A percentile compares a stretch with the other conserved stretches of the same genome.
phyloP scores from a whole-genome alignment of 352 stramenopile genomes.

The Phytopythium ostracodes region DNA sequence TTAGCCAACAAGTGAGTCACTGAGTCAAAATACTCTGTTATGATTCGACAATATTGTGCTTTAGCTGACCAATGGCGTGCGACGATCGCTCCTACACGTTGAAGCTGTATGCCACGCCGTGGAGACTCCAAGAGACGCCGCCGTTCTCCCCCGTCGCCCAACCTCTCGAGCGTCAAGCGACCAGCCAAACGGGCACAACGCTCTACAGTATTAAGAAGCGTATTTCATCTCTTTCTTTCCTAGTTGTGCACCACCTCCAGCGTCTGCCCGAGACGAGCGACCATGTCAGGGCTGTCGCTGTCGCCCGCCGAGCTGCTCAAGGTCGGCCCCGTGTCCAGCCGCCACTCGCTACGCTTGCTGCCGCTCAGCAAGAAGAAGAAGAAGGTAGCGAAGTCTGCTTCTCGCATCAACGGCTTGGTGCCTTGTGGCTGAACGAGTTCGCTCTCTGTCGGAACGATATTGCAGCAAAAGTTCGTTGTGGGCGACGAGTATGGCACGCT shows the following conservation, averaged over 20 bases:
- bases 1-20: not conserved
- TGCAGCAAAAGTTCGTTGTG: constrained; percentile 86
- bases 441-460: not conserved
- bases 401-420: not conserved
- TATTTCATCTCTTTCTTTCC: not conserved
- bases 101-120: not conserved
- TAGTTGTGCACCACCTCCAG: not conserved
- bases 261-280: not conserved
- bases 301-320: constrained; percentile 77
- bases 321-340: constrained; percentile 69
- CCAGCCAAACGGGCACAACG: not conserved
- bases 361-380: constrained; percentile 87
- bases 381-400: constrained; percentile 29
- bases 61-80: not conserved
- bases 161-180: not conserved
- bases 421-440: not conserved
- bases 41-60: not conserved
- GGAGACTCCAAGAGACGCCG: not conserved
- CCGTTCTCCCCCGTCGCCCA: not conserved
- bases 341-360: constrained; percentile 71
- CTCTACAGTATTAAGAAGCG: not conserved
- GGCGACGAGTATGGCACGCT: constrained; percentile 80
- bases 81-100: not conserved
- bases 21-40: not conserved
- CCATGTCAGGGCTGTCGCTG: constrained; percentile 49